phyloP scores from a whole-genome alignment of 2,329 filamentous ascomycete genomes.

The Paracorniculantispora psalliotae region DNA sequence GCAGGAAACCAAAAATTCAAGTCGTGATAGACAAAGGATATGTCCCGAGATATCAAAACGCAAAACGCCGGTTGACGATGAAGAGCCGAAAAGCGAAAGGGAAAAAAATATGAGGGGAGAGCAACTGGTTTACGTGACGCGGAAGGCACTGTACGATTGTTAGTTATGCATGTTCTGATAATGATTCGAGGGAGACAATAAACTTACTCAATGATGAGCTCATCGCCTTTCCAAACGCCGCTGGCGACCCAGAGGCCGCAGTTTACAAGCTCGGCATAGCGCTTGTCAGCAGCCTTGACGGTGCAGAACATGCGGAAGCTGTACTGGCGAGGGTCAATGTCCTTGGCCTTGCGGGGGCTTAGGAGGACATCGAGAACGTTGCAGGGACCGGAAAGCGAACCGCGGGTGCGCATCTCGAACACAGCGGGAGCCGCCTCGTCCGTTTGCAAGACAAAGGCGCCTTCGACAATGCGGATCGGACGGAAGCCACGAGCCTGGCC shows the following conservation, averaged over 20 bases:
- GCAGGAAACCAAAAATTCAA: neutral
- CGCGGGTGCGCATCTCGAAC: constrained; percentile 42
- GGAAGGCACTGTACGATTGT: constrained; percentile 25
- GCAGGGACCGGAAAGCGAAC: constrained; percentile 43
- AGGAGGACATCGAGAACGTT: constrained; percentile 38
- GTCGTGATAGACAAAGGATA: neutral
- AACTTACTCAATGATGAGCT: constrained; percentile 43
- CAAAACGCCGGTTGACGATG: constrained; percentile 16
- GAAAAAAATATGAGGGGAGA: constrained; percentile 1
- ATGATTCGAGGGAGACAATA: neutral
- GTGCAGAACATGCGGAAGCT: constrained; percentile 45
- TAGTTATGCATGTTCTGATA: neutral
- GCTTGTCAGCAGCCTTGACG: constrained; percentile 45
- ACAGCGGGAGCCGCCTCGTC: constrained; percentile 42
- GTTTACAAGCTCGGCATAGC: constrained; percentile 45
- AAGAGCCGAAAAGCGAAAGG: neutral
- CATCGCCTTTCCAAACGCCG: constrained; percentile 41
- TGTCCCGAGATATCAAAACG: constrained; percentile 7
- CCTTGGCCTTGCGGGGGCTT: constrained; percentile 31
- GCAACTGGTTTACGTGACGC: constrained; percentile 25
- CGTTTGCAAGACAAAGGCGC: constrained; percentile 45
- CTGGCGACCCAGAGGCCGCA: constrained; percentile 47
- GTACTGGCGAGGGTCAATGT: constrained; percentile 39
- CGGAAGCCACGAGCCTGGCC: constrained; percentile 36
- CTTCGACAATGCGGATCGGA: constrained; percentile 41